Conservation (phyloP, 768 basidiomycete genomes). For the Hypholoma sublateritium region DNA sequence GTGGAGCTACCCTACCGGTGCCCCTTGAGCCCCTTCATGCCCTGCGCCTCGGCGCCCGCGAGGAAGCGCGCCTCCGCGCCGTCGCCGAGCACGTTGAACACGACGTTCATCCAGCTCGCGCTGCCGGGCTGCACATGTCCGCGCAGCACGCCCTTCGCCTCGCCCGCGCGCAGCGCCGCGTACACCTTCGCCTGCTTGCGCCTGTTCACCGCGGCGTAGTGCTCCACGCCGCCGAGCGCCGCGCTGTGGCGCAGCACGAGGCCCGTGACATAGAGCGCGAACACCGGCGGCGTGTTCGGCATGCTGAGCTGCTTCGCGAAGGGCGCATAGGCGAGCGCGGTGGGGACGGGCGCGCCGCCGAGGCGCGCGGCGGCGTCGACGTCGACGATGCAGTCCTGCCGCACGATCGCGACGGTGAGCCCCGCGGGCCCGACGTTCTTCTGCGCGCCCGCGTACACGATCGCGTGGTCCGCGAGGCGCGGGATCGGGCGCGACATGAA, state of each 20-base stretch:
- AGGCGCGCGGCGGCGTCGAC: conserved; percentile 75
- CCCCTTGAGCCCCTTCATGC: conserved; percentile 88
- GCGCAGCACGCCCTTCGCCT: conserved; percentile 65
- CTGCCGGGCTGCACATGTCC: conserved; percentile 72
- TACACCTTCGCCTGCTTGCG: conserved; percentile 82
- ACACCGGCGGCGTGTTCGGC: conserved; percentile 92
- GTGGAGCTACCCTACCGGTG: conserved; percentile 65
- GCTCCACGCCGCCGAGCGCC: conserved; percentile 61
- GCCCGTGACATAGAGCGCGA: conserved; percentile 87
- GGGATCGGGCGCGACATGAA: conserved; percentile 96
- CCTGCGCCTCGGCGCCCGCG: conserved; percentile 72
- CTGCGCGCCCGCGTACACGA: conserved; percentile 96
- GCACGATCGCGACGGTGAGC: conserved; percentile 88
- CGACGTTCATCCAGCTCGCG: conserved; percentile 95
- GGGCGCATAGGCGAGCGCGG: conserved; percentile 80
- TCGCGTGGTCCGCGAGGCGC: conserved; percentile 82
- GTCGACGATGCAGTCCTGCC: conserved; percentile 92
- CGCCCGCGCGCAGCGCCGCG: conserved; percentile 65
- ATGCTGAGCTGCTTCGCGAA: conserved; percentile 74
- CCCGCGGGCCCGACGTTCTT: conserved; percentile 98
- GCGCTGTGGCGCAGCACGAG: conserved; percentile 77
- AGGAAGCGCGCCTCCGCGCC: conserved; percentile 74
- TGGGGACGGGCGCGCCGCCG: conserved; percentile 74
- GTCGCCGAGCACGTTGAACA: conserved; percentile 78
- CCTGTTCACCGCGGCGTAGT: conserved; percentile 65